Base-by-base conservation (phyloP, 805 yeast species). In the Sungouiozyma intestinalis region DNA sequence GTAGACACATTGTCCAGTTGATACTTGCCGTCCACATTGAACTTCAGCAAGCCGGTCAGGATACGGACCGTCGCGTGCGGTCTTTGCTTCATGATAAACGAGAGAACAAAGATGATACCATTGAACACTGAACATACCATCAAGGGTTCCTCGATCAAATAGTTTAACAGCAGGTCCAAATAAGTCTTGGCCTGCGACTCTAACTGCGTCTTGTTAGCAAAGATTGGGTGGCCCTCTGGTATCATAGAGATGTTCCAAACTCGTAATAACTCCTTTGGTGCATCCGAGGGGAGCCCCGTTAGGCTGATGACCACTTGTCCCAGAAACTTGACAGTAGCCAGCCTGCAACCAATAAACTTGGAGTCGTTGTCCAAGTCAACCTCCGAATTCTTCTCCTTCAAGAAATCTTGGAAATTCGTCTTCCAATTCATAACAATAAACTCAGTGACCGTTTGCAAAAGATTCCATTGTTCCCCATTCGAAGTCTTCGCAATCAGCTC, bases 321-420 rank as follows among this genome's bases (percentile, higher is more conserved):
- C 9, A 85, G 73, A 45, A 88, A 77, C 60, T 82, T 85, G 40
- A 81, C 66, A n/a, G 81, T 67, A 21, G 88, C 79, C n/a, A 83
- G 63, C 58, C 74, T 77, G 38, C 78, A 65, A 13, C 81, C 77
- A 33, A 77, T 60, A 38, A 77, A 72, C 57, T 79, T 71, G 31
- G 65, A 32, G 68, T 66, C 41, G 40, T 36, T 19, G 24, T 37
- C 36, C 24, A 48, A 29, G 31, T 41, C 33, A n/a, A 34, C 11
- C 11, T 34, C 29, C 69, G 62, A 14, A 3, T 16, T 18, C 19
- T 14, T 9, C 3, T 19, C 42, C 77, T 24, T 24, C 6, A 24
- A 7, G 11, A 24, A 24, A 24, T 24, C 29, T 66, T 3, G 85
- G 86, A 33, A 18, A 42, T 34, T 49, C 3, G 76, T 58, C 17